Evolutionary conservation across 306 rosid species (phyloP), one percentile per base, ranked within the genome.

Genomic region (Malus sylvestris): DNA sequence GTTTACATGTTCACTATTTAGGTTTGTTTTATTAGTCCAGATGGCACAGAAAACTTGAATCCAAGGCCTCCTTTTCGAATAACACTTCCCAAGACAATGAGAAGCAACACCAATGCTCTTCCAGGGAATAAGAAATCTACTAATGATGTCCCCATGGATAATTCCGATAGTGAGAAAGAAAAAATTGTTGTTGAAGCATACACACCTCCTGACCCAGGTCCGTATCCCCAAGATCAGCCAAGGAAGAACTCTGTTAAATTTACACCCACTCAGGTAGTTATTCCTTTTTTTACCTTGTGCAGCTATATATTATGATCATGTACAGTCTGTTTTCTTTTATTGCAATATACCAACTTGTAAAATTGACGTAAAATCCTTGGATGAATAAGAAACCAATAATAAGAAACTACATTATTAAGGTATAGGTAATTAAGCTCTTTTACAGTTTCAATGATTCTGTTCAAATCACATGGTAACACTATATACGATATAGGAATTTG

Each of bases 201-300:
- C 77, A 91, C 93, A 33, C 97, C 97, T 62, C 97, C 96, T 65
- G 97, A 92, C 75, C 96, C 97, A 7, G 99, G 97, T 68, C 99
- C 99, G 74, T 92, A 95, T 88, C 99, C 99, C 79, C 97, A 95
- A 83, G 97, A 95, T 86, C 99, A 91, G 82, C 97, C 97, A 45
- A 95, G 92, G 77, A 93, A 88, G 84, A 95, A 95, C 86, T 88
- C 96, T 53, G 97, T 92, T 77, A 90, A 91, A 87, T 95, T 92
- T 86, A 95, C 98, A 5, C 88, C 96, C 78, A 89, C 93, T 68
- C 99, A 95, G 99, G 99, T 95, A 70, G 55, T 63, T 68, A 20
- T 82, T 76, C 68, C 64, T 73, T 75, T 58, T 72, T 71, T 76
- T 65, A 51, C 51, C 25, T 23, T 61, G 22, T 0, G 27, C 35